Base-by-base conservation (phyloP, 768 basidiomycete genomes). In the Tylopilus plumbeoviolaceoides region DNA sequence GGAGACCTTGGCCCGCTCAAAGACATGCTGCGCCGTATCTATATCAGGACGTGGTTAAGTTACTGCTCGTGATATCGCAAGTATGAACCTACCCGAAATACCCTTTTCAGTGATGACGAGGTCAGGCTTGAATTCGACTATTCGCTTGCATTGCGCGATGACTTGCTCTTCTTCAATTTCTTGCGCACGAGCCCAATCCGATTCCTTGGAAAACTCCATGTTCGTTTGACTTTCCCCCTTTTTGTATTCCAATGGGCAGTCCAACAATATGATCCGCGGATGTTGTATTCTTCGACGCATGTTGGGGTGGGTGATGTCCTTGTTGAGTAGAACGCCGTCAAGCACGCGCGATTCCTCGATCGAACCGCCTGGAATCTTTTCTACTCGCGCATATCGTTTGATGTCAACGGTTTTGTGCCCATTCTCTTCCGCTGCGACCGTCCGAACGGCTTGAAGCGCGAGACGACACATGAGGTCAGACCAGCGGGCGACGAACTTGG, bases 161-260 rank as follows among this genome's bases (percentile, higher is more conserved):
- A 98, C 86, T 70, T 98, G 95, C 72, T 98, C 92, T 72, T 99
- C 97, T 75, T 98, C 97, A 54, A 98, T 90, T 66, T 89, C 83
- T 70, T 95, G 88, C 23, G 92, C 88, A 44, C 91, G 75, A 48
- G 87, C 84, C 91, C 94, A 99, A 67, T 99, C 95, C 18, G 78
- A 77, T 74, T 95, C 95, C 72, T 91, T 92, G 41, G 85, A 86
- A 59, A 98, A 93, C 73, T 98, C 95, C 79, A 98, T 98, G 69
- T 98, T 97, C 55, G 97, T 98, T 73, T 99, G 97, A 51, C 81
- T 84, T 76, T 98, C 97, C 25, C 95, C 95, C 78, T 98, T 98
- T 76, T 98, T 99, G 76, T 99, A 98, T 74, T 98, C 95, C 51
- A 98, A 73, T 10, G 95, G 94, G 69, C 95, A 98, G 69, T 97